Conservation (phyloP, 345 rosid species). For the Populus davidiana region DNA sequence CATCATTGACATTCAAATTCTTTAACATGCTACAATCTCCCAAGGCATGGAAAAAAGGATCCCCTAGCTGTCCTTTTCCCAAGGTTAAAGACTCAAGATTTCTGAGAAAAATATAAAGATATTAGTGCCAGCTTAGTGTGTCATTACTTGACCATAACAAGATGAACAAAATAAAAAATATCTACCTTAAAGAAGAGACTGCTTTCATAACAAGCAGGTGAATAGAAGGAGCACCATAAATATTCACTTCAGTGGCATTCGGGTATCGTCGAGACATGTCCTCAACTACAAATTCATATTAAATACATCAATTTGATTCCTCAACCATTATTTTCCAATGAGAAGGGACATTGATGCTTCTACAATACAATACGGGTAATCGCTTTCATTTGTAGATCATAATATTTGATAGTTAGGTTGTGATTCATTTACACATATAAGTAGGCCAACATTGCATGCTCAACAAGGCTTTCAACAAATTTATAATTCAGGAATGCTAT, state of each 20-base stretch:
- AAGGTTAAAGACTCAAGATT: slow-evolving; percentile 72
- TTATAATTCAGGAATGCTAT: not conserved
- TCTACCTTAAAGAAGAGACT: slow-evolving; percentile 62
- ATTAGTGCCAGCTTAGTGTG: not conserved
- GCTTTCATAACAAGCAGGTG: slow-evolving; percentile 73
- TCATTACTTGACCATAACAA: not conserved
- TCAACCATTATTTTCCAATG: not conserved
- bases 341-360: not conserved
- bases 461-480: not conserved
- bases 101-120: slow-evolving; percentile 40
- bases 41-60: slow-evolving; percentile 71
- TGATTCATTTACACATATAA: not conserved
- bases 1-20: slow-evolving; percentile 70
- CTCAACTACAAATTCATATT: slow-evolving; percentile 55
- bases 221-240: slow-evolving; percentile 56
- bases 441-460: not conserved
- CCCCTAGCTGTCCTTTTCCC: slow-evolving; percentile 72
- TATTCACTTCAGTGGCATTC: slow-evolving; percentile 80
- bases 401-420: not conserved
- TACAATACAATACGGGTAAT: not conserved
- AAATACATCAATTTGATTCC: not conserved
- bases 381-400: not conserved
- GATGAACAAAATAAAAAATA: not conserved
- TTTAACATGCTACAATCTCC: slow-evolving; percentile 69
- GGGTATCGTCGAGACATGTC: slow-evolving; percentile 86